Evolutionary conservation across 2,329 filamentous ascomycete genomes (phyloP).

Genomic region (Calonectria crousiana): DNA sequence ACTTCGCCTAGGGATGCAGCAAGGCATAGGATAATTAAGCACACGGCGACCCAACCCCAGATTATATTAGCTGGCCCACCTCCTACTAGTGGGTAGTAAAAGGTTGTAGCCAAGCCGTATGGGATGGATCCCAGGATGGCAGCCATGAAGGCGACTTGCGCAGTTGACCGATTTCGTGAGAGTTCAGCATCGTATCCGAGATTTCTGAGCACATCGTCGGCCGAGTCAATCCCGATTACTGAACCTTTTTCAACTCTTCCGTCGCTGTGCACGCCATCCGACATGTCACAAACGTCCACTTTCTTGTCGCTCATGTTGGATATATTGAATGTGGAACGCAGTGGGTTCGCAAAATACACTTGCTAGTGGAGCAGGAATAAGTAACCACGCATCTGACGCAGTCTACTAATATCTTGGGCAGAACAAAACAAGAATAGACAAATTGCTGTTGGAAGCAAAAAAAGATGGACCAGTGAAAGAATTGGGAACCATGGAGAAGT

Average conservation of each 20-base stretch:
- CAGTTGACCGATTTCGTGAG: conserved; percentile 8
- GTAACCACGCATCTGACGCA: neutral
- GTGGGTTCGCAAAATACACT: neutral
- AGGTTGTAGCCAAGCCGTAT: conserved; percentile 1
- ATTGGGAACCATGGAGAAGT: neutral
- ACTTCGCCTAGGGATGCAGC: conserved; percentile 4
- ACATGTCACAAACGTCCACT: neutral
- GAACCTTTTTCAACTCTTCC: neutral
- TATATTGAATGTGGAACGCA: neutral
- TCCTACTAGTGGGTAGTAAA: neutral
- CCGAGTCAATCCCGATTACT: neutral
- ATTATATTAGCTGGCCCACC: conserved; percentile 12
- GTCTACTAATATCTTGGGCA: neutral
- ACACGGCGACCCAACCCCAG: neutral
- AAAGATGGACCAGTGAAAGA: neutral
- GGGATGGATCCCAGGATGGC: conserved; percentile 8
- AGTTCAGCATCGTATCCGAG: conserved; percentile 7
- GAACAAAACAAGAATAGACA: neutral
- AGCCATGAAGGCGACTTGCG: conserved; percentile 4
- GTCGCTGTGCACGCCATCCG: neutral
- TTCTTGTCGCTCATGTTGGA: neutral
- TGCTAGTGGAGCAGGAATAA: neutral
- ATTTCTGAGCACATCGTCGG: conserved; percentile 1
- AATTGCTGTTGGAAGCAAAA: neutral
- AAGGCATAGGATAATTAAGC: neutral